phyloP scores from a whole-genome alignment of 331 rosid species.

The Saraca asoca region DNA sequence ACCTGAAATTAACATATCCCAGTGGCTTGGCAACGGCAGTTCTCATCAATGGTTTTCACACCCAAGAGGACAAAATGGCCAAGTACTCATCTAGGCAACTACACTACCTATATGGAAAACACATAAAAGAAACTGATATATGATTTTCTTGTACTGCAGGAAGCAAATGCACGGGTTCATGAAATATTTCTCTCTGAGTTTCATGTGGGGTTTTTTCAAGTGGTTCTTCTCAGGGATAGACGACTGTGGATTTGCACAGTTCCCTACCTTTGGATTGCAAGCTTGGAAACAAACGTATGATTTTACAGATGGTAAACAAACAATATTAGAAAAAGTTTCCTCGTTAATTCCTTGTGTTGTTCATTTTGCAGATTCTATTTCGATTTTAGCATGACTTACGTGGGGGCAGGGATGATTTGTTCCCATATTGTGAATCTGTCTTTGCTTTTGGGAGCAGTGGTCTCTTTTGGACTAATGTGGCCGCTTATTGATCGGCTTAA shows the following conservation, averaged over 20 bases:
- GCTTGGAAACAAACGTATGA: constrained; percentile 87
- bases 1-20: constrained; percentile 75
- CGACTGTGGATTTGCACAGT: constrained; percentile 71
- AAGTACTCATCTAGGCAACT: constrained; percentile 43
- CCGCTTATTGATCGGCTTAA: constrained; percentile 62
- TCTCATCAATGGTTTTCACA: constrained; percentile 88
- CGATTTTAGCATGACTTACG: constrained; percentile 68
- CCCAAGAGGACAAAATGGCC: constrained; percentile 77
- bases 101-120: background rate
- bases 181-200: constrained; percentile 71
- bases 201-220: constrained; percentile 84
- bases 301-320: background rate
- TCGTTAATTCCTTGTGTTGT: background rate
- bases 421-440: constrained; percentile 82
- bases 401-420: constrained; percentile 96
- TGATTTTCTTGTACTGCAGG: constrained; percentile 47
- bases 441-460: constrained; percentile 77
- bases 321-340: no score
- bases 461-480: constrained; percentile 77
- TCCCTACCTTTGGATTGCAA: constrained; percentile 81
- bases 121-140: background rate
- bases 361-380: constrained; percentile 69
- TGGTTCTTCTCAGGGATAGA: constrained; percentile 83
- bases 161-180: constrained; percentile 73
- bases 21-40: constrained; percentile 92